These are phyloP conservation scores for Parascedosporium putredinis DNA, from an alignment of 2,329 filamentous ascomycete species.

Conservation along the genomic window DNA sequence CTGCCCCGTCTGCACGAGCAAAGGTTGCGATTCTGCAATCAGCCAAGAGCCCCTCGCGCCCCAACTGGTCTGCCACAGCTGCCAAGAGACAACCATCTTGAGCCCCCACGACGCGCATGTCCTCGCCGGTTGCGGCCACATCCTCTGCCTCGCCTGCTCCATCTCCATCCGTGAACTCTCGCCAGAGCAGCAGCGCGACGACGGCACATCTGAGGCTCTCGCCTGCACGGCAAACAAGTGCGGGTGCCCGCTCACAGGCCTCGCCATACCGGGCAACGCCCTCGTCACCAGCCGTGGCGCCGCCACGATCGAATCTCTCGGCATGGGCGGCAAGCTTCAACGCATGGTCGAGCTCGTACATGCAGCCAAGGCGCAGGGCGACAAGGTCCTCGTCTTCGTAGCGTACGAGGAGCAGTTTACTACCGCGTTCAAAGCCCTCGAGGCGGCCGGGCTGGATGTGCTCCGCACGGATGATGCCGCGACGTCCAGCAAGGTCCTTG, in stretches of 20 bases:
- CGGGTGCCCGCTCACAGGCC: background rate
- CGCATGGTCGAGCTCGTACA: conserved; percentile 16
- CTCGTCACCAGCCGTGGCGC: conserved; percentile 6
- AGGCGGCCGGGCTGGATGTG: background rate
- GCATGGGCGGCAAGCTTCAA: conserved; percentile 13
- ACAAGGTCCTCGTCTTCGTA: conserved; percentile 26
- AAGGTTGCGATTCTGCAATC: background rate
- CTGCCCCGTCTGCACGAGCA: background rate
- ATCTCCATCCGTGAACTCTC: background rate
- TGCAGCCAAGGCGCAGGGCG: conserved; percentile 12
- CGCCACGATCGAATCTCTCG: background rate
- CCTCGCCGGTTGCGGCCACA: conserved; percentile 18
- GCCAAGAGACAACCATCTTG: background rate
- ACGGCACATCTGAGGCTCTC: conserved; percentile 1
- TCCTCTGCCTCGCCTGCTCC: conserved; percentile 15
- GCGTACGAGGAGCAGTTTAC: conserved; percentile 13
- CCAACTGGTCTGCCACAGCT: conserved; percentile 8
- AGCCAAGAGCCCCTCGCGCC: background rate
- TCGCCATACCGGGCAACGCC: conserved; percentile 6
- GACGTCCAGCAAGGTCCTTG: conserved; percentile 4
- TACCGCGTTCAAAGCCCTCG: background rate
- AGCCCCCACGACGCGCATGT: conserved; percentile 10
- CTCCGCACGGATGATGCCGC: background rate
- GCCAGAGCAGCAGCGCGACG: background rate
- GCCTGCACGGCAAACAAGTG: conserved; percentile 12